Base-by-base conservation (phyloP, 495 filamentous ascomycete species). In the Bacidia rubella region DNA sequence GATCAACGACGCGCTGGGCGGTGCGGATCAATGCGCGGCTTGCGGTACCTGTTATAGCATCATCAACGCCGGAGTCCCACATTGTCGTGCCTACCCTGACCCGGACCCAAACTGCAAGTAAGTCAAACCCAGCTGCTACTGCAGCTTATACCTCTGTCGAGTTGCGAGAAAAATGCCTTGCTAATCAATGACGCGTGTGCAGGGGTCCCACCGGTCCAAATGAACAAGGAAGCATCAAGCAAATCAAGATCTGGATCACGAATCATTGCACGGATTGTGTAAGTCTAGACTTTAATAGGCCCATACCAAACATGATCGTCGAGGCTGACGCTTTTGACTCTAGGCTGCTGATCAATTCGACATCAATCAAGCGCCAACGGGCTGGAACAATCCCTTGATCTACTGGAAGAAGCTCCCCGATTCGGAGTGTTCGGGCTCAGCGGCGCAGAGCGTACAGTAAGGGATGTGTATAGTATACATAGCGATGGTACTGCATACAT, bases 31-130 rank as follows among this genome's bases (percentile, higher is more conserved):
- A 40, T 58, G 56, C 47, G 26, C 35, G 3, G 44, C 47, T 12
- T 58, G 56, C 45, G 56, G 56, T 10, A 35, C 44, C 9, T 58
- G 56, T 47, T 58, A 58, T 20, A 58, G 52, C 32, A 47, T 58
- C 47, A 58, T 58, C 7, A 24, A 23, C 5, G 29, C 52, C 19
- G 52, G 52, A 15, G 42, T 17, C 15, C 56, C 56, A 19, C 54
- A 54, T 35, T 58, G 56, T 29, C 5, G 15, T 35, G 7, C 29
- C 15, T 17, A 51, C 19, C 47, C 47, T 12, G 45, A 51, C 11
- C 51, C 51, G 1, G 47, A 47, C 22, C 39, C 45, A 11, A 20
- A 9, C 25, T 58, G 52, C 29, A 15, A 15, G 29, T 35, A 35
- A 35, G 29, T 49, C 15, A 7, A 7, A 7, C 15, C 15, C 29